Base-by-base conservation (phyloP, 768 basidiomycete genomes). In the Naganishia onofrii region DNA sequence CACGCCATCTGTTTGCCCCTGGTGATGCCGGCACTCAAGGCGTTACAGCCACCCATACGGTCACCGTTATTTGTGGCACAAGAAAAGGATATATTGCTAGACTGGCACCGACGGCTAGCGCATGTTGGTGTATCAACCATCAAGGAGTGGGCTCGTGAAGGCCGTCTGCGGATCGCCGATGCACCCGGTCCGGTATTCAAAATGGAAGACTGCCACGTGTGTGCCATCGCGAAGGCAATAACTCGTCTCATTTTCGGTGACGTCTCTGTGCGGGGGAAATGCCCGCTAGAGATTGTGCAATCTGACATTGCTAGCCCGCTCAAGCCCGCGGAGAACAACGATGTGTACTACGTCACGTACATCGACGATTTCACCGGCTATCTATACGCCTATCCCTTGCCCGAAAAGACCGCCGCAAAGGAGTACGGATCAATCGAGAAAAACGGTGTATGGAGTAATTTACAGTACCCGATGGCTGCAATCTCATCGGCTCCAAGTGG, bases 131-230 rank as follows among this genome's bases (percentile, higher is more conserved):
- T 56, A 5, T 46, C 32, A 4, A 72, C 34, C 29, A 36, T 72
- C 8, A 70, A 70, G 36, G 44, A 60, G 26, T 34, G 66, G 31
- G 72, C 64, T 26, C 21, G 32, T 7, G 23, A 10, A 42, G 13
- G 38, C 36, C 52, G 15, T 44, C 31, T 70, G 13, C 65, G 52
- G 23, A 55, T 68, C 12, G 7, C 48, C 36, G n/a, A 32, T 48
- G 29, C 7, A 19, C 19, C 23, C 0, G 34, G n/a, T 23, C 26
- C 57, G 26, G 58, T 4, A 15, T 51, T 71, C 57, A 56, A 66
- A 48, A 57, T 52, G 23, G 67, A 54, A n/a, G 70, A 73, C 64
- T 73, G 72, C 53, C 46, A 68, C 28, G 57, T 54, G 31, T 73
- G 72, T 38, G 56, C 57, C 19, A 66, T 26, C 17, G 44, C 60